Percentiles rank a stretch among this genome's conserved stretches.
Conservation (phyloP, 495 filamentous ascomycete species). For the Aspergillus diversus region DNA sequence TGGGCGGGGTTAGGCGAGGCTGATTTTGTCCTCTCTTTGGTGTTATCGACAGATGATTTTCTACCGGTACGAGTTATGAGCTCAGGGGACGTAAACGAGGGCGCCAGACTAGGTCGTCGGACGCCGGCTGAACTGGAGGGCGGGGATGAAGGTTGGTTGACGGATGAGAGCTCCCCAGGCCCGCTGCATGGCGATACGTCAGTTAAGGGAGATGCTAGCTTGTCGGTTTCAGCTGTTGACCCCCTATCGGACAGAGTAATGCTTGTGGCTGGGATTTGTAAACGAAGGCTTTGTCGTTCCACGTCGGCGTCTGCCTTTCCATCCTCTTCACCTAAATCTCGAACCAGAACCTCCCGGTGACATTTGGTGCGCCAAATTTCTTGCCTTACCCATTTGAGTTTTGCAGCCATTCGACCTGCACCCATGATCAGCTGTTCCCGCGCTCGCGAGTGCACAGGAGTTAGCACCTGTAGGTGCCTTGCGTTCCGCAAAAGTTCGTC, state of each 20-base stretch:
- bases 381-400: conserved; percentile 89
- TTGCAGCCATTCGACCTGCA: conserved; percentile 83
- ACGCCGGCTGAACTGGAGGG: conserved; percentile 31
- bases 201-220: conserved; percentile 19
- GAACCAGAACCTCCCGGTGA: conserved; percentile 81
- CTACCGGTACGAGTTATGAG: conserved; percentile 31
- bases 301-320: conserved; percentile 25
- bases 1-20: conserved; percentile 28
- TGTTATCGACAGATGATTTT: conserved; percentile 32
- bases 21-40: conserved; percentile 37
- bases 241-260: conserved; percentile 5
- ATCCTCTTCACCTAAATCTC: conserved; percentile 81
- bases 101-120: conserved; percentile 43
- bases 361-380: conserved; percentile 93
- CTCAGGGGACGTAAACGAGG: conserved; percentile 39
- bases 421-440: conserved; percentile 83
- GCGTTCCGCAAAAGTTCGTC: conserved; percentile 86
- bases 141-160: conserved; percentile 21
- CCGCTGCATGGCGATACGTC: conserved; percentile 11
- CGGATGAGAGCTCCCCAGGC: conserved; percentile 14
- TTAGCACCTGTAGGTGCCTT: conserved; percentile 86
- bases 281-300: conserved; percentile 26
- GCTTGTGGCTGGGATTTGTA: conserved; percentile 24
- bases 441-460: conserved; percentile 84
- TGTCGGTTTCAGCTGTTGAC: conserved; percentile 12